Evolutionary conservation across 129 eudicot genomes (phyloP).

Genomic region (Artemisia tridentata): DNA sequence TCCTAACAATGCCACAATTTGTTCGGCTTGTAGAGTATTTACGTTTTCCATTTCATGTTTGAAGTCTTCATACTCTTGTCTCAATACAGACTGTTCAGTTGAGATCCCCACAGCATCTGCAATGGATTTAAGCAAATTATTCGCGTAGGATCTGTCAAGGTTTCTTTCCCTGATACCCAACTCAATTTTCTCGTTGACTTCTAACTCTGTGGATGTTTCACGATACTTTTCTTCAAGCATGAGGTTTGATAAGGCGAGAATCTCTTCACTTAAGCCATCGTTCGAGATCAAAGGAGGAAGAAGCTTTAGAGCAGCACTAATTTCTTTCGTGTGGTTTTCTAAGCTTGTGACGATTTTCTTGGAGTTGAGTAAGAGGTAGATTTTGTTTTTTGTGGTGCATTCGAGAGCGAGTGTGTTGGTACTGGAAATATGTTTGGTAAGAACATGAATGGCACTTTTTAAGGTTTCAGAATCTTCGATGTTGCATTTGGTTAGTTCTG

Average conservation of each 20-base stretch:
- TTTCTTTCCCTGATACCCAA: slow-evolving; percentile 40
- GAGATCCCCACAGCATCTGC: slow-evolving; percentile 39
- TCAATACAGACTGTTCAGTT: slow-evolving; percentile 33
- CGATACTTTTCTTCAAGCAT: slow-evolving; percentile 36
- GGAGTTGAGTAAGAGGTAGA: slow-evolving; percentile 39
- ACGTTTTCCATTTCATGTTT: slow-evolving; percentile 36
- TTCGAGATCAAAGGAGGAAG: slow-evolving; percentile 27
- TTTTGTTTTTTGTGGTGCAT: slow-evolving; percentile 36
- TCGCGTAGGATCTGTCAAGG: slow-evolving; percentile 36
- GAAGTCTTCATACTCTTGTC: slow-evolving; percentile 40
- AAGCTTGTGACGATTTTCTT: slow-evolving; percentile 9
- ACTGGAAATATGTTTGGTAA: slow-evolving; percentile 23
- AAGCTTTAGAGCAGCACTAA: slow-evolving; percentile 19
- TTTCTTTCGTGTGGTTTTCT: slow-evolving; percentile 36
- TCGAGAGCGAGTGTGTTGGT: slow-evolving; percentile 30
- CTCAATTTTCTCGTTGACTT: slow-evolving; percentile 35
- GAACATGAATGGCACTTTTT: slow-evolving; percentile 15
- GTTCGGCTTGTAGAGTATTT: slow-evolving; percentile 36
- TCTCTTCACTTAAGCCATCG: slow-evolving; percentile 23
- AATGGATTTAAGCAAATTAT: slow-evolving; percentile 32
- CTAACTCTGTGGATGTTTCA: slow-evolving; percentile 33
- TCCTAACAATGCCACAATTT: slow-evolving; percentile 35
- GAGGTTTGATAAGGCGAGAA: slow-evolving; percentile 30
- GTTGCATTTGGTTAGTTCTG: slow-evolving; percentile 17
- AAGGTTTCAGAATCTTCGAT: slow-evolving; percentile 20